phyloP scores from a whole-genome alignment of 805 yeast genomes.

The Brettanomyces nanus region DNA sequence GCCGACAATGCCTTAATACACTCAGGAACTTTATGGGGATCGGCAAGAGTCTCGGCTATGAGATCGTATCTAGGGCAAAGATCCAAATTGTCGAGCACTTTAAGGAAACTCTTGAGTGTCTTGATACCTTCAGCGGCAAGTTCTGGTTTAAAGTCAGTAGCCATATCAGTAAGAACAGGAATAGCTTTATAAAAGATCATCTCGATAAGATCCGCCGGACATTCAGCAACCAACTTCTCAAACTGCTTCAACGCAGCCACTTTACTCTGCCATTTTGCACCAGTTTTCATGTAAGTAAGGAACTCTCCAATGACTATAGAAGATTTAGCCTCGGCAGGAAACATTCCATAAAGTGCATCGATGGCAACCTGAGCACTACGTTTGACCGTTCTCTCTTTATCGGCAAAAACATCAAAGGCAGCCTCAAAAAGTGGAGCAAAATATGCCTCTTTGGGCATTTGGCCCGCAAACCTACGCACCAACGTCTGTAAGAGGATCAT shows the following conservation, averaged over 20 bases:
- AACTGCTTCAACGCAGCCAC: slow-evolving; percentile 66
- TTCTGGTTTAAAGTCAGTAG: slow-evolving; percentile 96
- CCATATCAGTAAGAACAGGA: slow-evolving; percentile 79
- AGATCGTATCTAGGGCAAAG: slow-evolving; percentile 76
- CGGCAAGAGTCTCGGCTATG: slow-evolving; percentile 82
- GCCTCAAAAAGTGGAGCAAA: slow-evolving; percentile 53
- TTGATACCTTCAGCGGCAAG: slow-evolving; percentile 77
- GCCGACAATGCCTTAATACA: slow-evolving; percentile 85
- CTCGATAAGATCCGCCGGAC: slow-evolving; percentile 82
- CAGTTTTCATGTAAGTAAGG: slow-evolving; percentile 56
- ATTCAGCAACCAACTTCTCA: slow-evolving; percentile 68
- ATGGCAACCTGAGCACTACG: slow-evolving; percentile 79
- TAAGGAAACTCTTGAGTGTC: slow-evolving; percentile 62
- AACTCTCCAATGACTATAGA: slow-evolving; percentile 59
- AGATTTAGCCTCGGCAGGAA: slow-evolving; percentile 72
- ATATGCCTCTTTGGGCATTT: slow-evolving; percentile 68
- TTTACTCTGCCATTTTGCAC: slow-evolving; percentile 93
- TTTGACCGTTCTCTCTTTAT: slow-evolving; percentile 79
- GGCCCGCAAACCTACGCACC: slow-evolving; percentile 53
- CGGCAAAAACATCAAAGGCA: slow-evolving; percentile 68
- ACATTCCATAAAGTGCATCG: slow-evolving; percentile 60
- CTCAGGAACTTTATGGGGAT: slow-evolving; percentile 81
- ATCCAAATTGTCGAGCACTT: slow-evolving; percentile 87
- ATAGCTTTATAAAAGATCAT: slow-evolving; percentile 67
- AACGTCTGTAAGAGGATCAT: slow-evolving; percentile 50